phyloP scores from a whole-genome alignment of 2,329 filamentous ascomycete species.

The Fonsecaea nubica region DNA sequence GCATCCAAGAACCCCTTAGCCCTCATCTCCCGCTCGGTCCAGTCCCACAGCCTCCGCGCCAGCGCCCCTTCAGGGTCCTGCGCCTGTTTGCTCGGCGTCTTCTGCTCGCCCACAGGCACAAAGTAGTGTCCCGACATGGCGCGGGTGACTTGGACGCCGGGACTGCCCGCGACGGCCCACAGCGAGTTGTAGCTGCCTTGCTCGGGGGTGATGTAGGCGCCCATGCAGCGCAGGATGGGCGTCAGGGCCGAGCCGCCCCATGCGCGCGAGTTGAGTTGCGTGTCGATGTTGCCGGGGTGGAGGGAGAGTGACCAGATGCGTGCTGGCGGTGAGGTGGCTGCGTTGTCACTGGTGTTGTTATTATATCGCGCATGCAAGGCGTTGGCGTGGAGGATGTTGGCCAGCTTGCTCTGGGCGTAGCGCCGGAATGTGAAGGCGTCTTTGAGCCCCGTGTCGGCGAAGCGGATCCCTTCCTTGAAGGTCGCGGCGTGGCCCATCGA shows the following conservation, averaged over 20 bases:
- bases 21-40: conserved; percentile 48
- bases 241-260: conserved; percentile 10
- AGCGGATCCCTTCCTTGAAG: conserved; percentile 46
- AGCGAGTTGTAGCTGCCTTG: conserved; percentile 49
- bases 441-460: conserved; percentile 45
- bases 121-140: conserved; percentile 51
- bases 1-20: conserved; percentile 18
- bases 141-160: conserved; percentile 32
- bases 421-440: conserved; percentile 44
- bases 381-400: conserved; percentile 49
- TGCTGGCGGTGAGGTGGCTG: conserved; percentile 18
- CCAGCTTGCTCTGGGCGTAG: conserved; percentile 57
- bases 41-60: conserved; percentile 50
- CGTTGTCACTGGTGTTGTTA: conserved; percentile 49
- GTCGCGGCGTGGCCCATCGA: conserved; percentile 43
- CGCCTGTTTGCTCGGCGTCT: conserved; percentile 43
- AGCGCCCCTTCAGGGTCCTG: conserved; percentile 42
- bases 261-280: conserved; percentile 43
- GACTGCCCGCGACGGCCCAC: conserved; percentile 44
- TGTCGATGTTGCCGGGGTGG: conserved; percentile 53
- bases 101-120: conserved; percentile 47
- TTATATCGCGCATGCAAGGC: conserved; percentile 42
- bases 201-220: conserved; percentile 35
- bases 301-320: conserved; percentile 47
- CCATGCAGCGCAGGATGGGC: conserved; percentile 21